A percentile compares a stretch with the other conserved stretches of the same genome.
Evolutionary conservation across 1,284 basidiomycete genomes (phyloP).

Genomic region (Inonotus hispidus): DNA sequence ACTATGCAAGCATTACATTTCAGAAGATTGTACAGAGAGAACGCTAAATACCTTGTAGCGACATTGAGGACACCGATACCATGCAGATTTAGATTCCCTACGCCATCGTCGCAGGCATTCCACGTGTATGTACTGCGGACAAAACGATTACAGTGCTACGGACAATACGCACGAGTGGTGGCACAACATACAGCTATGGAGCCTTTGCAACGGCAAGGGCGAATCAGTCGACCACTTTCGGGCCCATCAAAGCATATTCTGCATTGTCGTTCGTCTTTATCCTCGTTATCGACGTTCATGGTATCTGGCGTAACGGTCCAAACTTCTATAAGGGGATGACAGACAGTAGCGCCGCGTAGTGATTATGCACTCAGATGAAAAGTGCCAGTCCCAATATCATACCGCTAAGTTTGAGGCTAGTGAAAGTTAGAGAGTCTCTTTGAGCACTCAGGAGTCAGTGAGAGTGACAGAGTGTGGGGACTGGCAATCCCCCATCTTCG

Average conservation of each 20-base stretch:
- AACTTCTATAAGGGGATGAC: no score
- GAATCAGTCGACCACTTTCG: conserved; percentile 66
- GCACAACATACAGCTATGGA: conserved; percentile 61
- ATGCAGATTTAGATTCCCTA: conserved; percentile 53
- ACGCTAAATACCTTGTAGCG: conserved; percentile 36
- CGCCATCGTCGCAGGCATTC: conserved; percentile 73
- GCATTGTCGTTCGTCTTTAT: conserved; percentile 52
- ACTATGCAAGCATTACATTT: conserved; percentile 32
- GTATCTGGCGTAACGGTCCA: no score
- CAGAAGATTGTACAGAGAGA: background rate
- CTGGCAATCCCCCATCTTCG: no score
- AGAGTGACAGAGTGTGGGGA: no score
- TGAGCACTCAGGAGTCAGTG: no score
- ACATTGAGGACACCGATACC: conserved; percentile 73
- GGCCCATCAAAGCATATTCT: conserved; percentile 70
- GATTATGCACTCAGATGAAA: no score
- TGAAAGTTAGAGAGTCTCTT: no score
- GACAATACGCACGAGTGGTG: background rate
- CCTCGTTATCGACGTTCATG: background rate
- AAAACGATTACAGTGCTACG: conserved; percentile 10
- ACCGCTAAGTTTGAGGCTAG: no score
- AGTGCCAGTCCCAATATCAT: no score
- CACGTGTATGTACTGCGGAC: conserved; percentile 63
- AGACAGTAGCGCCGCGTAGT: no score
- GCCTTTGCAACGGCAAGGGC: conserved; percentile 73